Percentiles rank a stretch among this genome's conserved stretches.
These are phyloP conservation scores for Pythium phragmiticola DNA, from an alignment of 352 stramenopile genomes.

Conservation along the genomic window DNA sequence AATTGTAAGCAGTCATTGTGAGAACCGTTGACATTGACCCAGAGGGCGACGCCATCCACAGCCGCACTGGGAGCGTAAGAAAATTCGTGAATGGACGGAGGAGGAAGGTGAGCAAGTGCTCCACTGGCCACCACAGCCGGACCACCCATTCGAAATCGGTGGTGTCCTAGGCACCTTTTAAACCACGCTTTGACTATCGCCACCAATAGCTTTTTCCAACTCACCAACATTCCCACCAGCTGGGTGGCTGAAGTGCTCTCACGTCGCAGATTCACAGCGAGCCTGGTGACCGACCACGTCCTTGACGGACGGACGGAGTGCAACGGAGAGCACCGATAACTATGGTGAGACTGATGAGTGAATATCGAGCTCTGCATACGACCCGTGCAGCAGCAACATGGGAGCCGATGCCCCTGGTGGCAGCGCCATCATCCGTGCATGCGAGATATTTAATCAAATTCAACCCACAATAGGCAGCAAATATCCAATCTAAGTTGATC, in stretches of 20 bases:
- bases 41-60: not conserved
- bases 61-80: not conserved
- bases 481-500: not conserved
- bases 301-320: too few relatives aligned
- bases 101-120: not conserved
- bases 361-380: too few relatives aligned
- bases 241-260: not conserved
- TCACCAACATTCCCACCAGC: not conserved
- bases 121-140: not conserved
- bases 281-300: too few relatives aligned
- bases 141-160: conserved; percentile 18
- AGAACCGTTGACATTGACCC: conserved; percentile 9
- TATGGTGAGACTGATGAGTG: too few relatives aligned
- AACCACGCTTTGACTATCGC: not conserved
- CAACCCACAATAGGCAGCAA: not conserved
- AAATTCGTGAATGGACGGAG: not conserved
- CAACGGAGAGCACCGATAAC: too few relatives aligned
- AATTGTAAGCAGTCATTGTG: conserved; percentile 30
- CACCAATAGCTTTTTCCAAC: not conserved
- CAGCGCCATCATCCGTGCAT: too few relatives aligned
- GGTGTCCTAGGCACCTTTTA: not conserved
- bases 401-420: too few relatives aligned
- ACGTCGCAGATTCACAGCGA: not conserved
- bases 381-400: too few relatives aligned
- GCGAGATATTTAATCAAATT: not conserved